Evolutionary conservation across 192 early-diverging fungal genomes (phyloP).

Genomic region (Linnemannia hyalina): DNA sequence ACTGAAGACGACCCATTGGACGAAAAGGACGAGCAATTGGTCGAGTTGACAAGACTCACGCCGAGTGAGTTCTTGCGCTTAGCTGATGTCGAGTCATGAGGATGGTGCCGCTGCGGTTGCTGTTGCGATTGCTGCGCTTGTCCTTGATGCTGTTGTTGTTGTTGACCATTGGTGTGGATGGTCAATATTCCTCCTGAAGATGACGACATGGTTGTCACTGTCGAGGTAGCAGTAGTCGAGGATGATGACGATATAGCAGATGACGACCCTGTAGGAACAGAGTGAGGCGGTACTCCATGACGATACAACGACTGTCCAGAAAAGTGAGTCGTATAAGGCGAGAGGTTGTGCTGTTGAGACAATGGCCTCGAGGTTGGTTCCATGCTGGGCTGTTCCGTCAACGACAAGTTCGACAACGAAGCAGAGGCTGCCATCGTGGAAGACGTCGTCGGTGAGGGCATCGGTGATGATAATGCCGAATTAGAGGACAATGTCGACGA

Average conservation of each 20-base stretch:
- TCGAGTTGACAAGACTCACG: conserved; percentile 13
- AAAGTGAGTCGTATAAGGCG: conserved; percentile 12
- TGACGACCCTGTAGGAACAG: neutral
- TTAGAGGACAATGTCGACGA: conserved; percentile 30
- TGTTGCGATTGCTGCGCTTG: neutral
- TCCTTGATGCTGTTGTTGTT: neutral
- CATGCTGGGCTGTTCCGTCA: conserved; percentile 24
- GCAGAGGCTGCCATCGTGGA: conserved; percentile 45
- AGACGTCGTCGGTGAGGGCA: conserved; percentile 4
- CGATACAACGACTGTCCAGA: conserved; percentile 19
- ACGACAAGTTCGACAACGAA: conserved; percentile 37
- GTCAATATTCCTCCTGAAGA: conserved; percentile 7
- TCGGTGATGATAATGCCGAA: conserved; percentile 9
- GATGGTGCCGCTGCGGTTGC: neutral
- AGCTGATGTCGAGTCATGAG: conserved; percentile 29
- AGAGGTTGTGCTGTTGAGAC: conserved; percentile 19
- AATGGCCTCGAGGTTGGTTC: conserved; percentile 13
- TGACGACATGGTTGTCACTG: conserved; percentile 5
- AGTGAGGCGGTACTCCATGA: conserved; percentile 3
- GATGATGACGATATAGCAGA: neutral
- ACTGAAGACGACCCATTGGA: conserved; percentile 19
- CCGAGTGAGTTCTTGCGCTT: conserved; percentile 51
- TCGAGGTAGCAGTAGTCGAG: neutral
- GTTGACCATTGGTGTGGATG: conserved; percentile 16
- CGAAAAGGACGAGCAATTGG: conserved; percentile 41